Conservation (phyloP, 371 early-diverging fungal genomes). For the Mortierella sp. region DNA sequence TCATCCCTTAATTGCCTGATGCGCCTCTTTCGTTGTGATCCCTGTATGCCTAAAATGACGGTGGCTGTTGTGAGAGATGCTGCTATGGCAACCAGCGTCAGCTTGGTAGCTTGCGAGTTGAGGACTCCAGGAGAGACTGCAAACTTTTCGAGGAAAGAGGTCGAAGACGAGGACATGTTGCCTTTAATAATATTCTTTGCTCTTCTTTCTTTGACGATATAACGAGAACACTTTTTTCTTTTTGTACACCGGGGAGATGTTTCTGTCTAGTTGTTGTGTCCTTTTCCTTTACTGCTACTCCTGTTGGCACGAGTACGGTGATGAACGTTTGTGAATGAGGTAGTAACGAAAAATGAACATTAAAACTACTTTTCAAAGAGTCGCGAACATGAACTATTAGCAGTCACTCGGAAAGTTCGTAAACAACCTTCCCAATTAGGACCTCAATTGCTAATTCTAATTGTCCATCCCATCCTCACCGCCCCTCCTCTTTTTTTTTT, state of each 20-base stretch:
- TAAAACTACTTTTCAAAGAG: background rate
- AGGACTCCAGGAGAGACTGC: slow-evolving; percentile 18
- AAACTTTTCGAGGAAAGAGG: slow-evolving; percentile 32
- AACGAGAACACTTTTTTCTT: background rate
- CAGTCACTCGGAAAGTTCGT: slow-evolving; percentile 2
- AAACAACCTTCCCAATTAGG: slow-evolving; percentile 2
- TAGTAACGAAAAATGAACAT: background rate
- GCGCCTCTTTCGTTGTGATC: slow-evolving; percentile 37
- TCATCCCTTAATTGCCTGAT: slow-evolving; percentile 48
- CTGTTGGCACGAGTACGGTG: background rate
- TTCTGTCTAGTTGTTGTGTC: background rate
- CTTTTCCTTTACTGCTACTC: background rate
- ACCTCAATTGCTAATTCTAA: background rate
- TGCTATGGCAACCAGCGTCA: slow-evolving; percentile 37
- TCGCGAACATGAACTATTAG: background rate
- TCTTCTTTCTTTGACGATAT: background rate
- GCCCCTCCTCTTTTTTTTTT: background rate
- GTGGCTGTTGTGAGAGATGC: slow-evolving; percentile 55
- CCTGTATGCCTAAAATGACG: slow-evolving; percentile 37
- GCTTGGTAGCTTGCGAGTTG: slow-evolving; percentile 32
- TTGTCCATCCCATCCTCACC: slow-evolving; percentile 3
- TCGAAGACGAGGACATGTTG: slow-evolving; percentile 14
- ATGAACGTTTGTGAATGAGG: background rate
- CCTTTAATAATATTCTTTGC: background rate
- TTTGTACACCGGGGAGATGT: background rate